Percentiles rank a stretch among this genome's conserved stretches.
Evolutionary conservation across 2,329 filamentous ascomycete genomes (phyloP).

Genomic region (Botrytis hyacinthi): DNA sequence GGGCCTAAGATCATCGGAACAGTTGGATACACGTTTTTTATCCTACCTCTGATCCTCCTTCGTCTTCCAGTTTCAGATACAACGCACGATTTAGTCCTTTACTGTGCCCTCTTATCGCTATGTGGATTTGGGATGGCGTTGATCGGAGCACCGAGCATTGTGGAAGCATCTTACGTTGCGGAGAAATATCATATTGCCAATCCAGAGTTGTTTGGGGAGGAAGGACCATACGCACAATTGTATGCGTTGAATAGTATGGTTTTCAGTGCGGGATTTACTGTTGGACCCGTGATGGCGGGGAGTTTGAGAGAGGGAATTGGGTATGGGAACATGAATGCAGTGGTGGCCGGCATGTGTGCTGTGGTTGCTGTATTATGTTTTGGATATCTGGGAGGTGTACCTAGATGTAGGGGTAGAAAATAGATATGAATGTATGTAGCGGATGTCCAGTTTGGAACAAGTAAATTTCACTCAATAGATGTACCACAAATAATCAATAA

Average conservation of each 20-base stretch:
- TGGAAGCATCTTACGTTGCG: constrained; percentile 56
- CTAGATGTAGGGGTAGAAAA: neutral
- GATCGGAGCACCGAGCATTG: constrained; percentile 53
- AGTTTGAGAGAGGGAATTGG: constrained; percentile 50
- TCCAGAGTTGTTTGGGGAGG: constrained; percentile 51
- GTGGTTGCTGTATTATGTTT: constrained; percentile 28
- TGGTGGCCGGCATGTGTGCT: constrained; percentile 30
- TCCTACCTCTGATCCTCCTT: constrained; percentile 40
- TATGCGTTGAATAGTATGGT: constrained; percentile 65
- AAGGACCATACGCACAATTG: constrained; percentile 62
- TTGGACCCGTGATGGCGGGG: constrained; percentile 59
- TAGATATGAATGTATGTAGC: neutral
- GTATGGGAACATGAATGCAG: constrained; percentile 53
- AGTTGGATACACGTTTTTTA: constrained; percentile 34
- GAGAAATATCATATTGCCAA: constrained; percentile 56
- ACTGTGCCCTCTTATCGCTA: constrained; percentile 46
- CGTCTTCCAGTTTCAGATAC: constrained; percentile 44
- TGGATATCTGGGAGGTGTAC: constrained; percentile 27
- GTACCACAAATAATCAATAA: neutral
- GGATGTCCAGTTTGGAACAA: neutral
- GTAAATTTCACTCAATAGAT: neutral
- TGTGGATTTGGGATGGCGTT: constrained; percentile 52
- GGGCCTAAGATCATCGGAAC: constrained; percentile 40
- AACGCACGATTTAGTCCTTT: constrained; percentile 45
- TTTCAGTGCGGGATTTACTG: constrained; percentile 56